Evolutionary conservation across 768 basidiomycete genomes (phyloP), one percentile per base, ranked within the genome.

Genomic region (Lactarius evosmus): DNA sequence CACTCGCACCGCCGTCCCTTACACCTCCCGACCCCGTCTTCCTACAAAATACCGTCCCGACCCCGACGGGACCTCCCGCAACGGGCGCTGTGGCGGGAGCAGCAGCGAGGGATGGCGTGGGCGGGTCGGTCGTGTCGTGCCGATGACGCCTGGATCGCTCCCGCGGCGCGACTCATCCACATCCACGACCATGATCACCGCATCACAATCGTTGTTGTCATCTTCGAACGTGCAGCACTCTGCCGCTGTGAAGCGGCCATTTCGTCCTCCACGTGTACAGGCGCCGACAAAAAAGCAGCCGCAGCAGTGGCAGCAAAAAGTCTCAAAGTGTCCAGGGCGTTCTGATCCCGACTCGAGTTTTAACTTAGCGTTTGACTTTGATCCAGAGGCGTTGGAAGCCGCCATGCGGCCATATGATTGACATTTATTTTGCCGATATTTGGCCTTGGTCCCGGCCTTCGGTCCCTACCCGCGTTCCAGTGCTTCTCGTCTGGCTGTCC

Each of bases 321-420:
- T 30, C 5, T 9, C 22, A 44, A 58, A 36, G 30, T 40, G 49
- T 1, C 11, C 53, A 16, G 53, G 36, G 44, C 7, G 22, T 5
- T 46, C 58, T 2, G 63, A 65, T 60, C 58, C 63, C 5, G 63
- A 65, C 30, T 65, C 63, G n/a, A 65, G 63, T 54, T 60, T 65
- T 29, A 59, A 65, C 19, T 4, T 65, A 25, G 55, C 63, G 19
- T 65, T 65, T 32, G 59, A 65, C 40, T 60, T 65, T 60, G 63
- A 65, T 32, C 63, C 54, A 5, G 63, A 65, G 4, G 58, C 36
- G 25, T 60, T 65, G 54, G 63, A 65, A 56, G 63, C 55, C 29
- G 58, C 63, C 3, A 60, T 65, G 63, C 40, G 30, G 38, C 33
- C 53, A 14, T 65, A 50, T 22, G 63, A 60, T 50, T 65, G 46